Percentiles rank a stretch among this genome's conserved stretches.
phyloP scores from a whole-genome alignment of 1,139 yeast species.

The Magnusiomyces fungicola region DNA sequence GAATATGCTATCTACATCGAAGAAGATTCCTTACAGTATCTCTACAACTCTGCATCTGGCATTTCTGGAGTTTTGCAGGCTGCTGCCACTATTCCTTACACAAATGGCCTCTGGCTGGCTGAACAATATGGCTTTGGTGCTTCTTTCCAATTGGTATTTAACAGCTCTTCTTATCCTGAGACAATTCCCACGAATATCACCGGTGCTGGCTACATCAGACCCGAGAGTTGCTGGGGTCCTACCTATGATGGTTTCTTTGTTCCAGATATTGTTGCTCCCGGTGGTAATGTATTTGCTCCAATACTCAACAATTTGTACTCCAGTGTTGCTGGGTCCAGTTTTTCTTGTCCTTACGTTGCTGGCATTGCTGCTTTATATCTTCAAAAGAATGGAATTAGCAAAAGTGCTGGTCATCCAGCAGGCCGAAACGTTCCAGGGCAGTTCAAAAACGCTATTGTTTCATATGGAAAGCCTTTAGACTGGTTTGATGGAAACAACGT shows the following conservation, averaged over 20 bases:
- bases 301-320: conserved; percentile 3
- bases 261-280: conserved; percentile 23
- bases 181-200: background rate
- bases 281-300: conserved; percentile 13
- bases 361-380: conserved; percentile 21
- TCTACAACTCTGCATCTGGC: conserved; percentile 1
- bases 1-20: conserved; percentile 1
- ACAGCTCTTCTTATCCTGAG: conserved; percentile 2
- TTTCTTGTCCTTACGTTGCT: conserved; percentile 21
- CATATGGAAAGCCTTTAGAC: conserved; percentile 14
- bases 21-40: background rate
- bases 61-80: background rate
- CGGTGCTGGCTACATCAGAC: conserved; percentile 11
- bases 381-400: conserved; percentile 11
- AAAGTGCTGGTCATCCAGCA: conserved; percentile 9
- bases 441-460: conserved; percentile 12
- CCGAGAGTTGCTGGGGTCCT: conserved; percentile 20
- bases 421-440: conserved; percentile 6
- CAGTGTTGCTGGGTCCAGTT: conserved; percentile 11
- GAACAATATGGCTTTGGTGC: background rate
- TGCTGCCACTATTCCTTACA: conserved; percentile 6
- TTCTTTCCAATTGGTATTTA: conserved; percentile 5
- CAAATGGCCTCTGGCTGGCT: conserved; percentile 1
- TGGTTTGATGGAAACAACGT: conserved; percentile 11
- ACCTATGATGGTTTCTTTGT: conserved; percentile 20